These are phyloP conservation scores for Cornus florida DNA, from an alignment of 148 eudicot species.

Conservation along the genomic window DNA sequence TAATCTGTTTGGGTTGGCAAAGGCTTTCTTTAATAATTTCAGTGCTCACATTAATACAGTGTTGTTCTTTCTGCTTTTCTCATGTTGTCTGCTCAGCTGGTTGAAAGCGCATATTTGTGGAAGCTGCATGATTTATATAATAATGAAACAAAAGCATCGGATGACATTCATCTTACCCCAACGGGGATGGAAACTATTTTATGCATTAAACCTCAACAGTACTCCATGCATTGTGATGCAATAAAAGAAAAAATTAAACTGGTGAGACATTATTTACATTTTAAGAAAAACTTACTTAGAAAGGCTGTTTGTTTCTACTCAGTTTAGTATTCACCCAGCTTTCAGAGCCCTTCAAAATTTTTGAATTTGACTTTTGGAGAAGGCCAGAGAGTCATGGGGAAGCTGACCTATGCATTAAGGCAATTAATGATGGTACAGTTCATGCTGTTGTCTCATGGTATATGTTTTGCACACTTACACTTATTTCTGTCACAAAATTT, in stretches of 20 bases:
- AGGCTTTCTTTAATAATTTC: not conserved
- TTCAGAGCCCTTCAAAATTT: conserved; percentile 94
- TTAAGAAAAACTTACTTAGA: not conserved
- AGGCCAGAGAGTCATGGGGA: conserved; percentile 81
- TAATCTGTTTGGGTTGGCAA: too few relatives aligned
- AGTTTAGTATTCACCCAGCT: conserved; percentile 58
- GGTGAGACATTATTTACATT: conserved; percentile 35
- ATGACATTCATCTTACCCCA: conserved; percentile 69
- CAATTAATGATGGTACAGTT: conserved; percentile 63
- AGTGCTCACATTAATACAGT: not conserved
- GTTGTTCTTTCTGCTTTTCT: not conserved
- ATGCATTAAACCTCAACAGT: conserved; percentile 54
- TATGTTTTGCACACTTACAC: conserved; percentile 19
- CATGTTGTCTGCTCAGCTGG: conserved; percentile 51
- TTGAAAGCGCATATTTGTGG: conserved; percentile 67
- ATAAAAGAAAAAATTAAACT: conserved; percentile 63
- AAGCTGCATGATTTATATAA: conserved; percentile 68
- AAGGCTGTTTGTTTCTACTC: conserved; percentile 24
- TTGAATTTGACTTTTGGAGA: conserved; percentile 92
- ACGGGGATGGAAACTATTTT: conserved; percentile 37
- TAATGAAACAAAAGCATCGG: conserved; percentile 51
- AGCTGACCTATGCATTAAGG: conserved; percentile 50
- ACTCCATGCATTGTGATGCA: conserved; percentile 82
- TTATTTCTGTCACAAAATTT: conserved; percentile 1
- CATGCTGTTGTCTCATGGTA: conserved; percentile 95